phyloP scores from a whole-genome alignment of 2,329 filamentous ascomycete species.

The Penicillium fuscoglaucum region DNA sequence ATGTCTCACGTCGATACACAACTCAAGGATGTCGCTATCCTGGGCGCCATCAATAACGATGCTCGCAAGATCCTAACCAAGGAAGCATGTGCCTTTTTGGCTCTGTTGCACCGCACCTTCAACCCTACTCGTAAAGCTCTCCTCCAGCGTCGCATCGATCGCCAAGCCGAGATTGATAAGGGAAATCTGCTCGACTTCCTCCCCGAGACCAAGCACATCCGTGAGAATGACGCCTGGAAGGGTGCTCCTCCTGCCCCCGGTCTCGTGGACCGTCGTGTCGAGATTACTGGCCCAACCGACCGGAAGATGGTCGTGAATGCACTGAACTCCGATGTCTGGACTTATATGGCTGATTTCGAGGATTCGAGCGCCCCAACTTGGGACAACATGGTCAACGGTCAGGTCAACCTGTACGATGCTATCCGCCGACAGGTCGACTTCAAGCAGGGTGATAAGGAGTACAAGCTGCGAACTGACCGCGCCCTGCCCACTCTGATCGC shows the following conservation, averaged over 20 bases:
- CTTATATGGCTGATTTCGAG: slow-evolving; percentile 99
- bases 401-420: slow-evolving; percentile 96
- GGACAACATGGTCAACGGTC: slow-evolving; percentile 99
- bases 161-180: slow-evolving; percentile 91
- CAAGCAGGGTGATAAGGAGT: slow-evolving; percentile 91
- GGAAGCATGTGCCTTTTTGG: slow-evolving; percentile 86
- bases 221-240: slow-evolving; percentile 91
- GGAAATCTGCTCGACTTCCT: slow-evolving; percentile 90
- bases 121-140: slow-evolving; percentile 84
- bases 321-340: slow-evolving; percentile 93
- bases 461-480: slow-evolving; percentile 92
- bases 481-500: slow-evolving; percentile 87
- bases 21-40: slow-evolving; percentile 84
- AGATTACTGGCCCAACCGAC: slow-evolving; percentile 97
- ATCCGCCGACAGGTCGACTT: slow-evolving; percentile 94
- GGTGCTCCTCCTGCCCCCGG: slow-evolving; percentile 89
- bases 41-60: slow-evolving; percentile 72
- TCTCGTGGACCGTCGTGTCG: slow-evolving; percentile 86
- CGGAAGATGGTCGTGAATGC: slow-evolving; percentile 99
- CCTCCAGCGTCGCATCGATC: slow-evolving; percentile 78
- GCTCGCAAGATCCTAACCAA: slow-evolving; percentile 91
- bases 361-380: slow-evolving; percentile 95
- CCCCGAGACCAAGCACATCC: slow-evolving; percentile 91
- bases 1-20: slow-evolving; percentile 74
- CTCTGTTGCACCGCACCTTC: slow-evolving; percentile 92